Evolutionary conservation across 352 stramenopile genomes (phyloP).

Genomic region (Pythium scleroteichum): DNA sequence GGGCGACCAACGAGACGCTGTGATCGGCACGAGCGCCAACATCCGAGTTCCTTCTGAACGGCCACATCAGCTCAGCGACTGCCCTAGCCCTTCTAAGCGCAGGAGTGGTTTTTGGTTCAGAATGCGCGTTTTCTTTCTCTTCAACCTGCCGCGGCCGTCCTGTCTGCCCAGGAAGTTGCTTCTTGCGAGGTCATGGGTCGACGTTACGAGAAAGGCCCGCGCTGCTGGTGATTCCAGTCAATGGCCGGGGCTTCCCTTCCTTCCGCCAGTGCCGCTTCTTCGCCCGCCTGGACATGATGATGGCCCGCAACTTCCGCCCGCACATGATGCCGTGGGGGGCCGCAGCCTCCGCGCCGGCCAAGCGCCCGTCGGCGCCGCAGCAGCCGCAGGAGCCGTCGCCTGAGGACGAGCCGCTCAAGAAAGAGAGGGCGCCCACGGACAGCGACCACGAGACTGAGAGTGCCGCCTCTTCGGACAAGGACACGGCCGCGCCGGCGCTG

Average conservation of each 20-base stretch:
- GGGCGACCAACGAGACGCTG: too few relatives aligned
- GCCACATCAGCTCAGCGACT: too few relatives aligned
- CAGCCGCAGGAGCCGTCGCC: slow-evolving; percentile 11
- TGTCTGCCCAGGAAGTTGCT: background rate
- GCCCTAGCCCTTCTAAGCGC: too few relatives aligned
- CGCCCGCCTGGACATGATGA: background rate
- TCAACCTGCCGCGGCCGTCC: background rate
- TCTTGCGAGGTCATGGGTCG: background rate
- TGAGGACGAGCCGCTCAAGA: slow-evolving; percentile 19
- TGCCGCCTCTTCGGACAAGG: slow-evolving; percentile 21
- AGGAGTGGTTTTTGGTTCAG: background rate
- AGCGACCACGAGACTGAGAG: slow-evolving; percentile 50
- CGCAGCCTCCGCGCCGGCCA: background rate
- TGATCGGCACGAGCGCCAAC: too few relatives aligned
- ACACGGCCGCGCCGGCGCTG: slow-evolving; percentile 6
- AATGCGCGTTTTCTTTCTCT: background rate
- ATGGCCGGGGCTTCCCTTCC: background rate
- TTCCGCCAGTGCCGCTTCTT: slow-evolving; percentile 13
- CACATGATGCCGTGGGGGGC: slow-evolving; percentile 31
- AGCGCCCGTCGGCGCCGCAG: background rate
- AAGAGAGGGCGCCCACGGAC: slow-evolving; percentile 38
- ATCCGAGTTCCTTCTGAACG: too few relatives aligned
- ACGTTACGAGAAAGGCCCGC: background rate
- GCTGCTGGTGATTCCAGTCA: background rate
- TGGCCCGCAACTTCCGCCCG: slow-evolving; percentile 26